Evolutionary conservation across 192 early-diverging fungal genomes (phyloP).

Genomic region (Jimgerdemannia flammicorona): DNA sequence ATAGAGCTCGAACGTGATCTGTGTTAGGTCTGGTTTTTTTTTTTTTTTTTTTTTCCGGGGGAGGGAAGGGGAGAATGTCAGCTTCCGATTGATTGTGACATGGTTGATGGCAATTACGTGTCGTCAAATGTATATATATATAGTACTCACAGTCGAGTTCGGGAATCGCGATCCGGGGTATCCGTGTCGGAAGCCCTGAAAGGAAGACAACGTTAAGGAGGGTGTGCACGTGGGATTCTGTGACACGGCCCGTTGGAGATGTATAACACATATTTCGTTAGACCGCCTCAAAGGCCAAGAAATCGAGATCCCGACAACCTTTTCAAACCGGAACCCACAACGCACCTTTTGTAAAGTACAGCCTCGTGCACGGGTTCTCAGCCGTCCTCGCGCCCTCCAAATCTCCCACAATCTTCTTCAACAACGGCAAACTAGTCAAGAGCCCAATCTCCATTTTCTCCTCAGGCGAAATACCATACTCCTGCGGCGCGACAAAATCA

Average conservation of each 20-base stretch:
- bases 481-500: conserved; percentile 90
- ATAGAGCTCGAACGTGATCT: conserved; percentile 97
- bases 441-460: conserved; percentile 89
- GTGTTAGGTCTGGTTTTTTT: conserved; percentile 71
- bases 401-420: conserved; percentile 78
- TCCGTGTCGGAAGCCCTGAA: conserved; percentile 74
- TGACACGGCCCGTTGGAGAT: too few species aligned
- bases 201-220: conserved; percentile 89
- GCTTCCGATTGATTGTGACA: neutral
- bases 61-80: neutral
- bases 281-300: neutral
- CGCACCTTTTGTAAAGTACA: conserved; percentile 93
- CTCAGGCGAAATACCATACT: conserved; percentile 83
- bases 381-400: conserved; percentile 56
- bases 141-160: conserved; percentile 85
- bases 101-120: too few species aligned
- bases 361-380: conserved; percentile 57
- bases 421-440: conserved; percentile 67
- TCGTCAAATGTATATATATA: neutral
- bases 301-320: neutral
- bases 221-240: conserved; percentile 88
- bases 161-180: conserved; percentile 59
- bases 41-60: neutral
- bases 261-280: too few species aligned
- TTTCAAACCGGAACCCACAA: neutral